Base-by-base conservation (phyloP, 257 asterid species). In the Lycium ferocissimum region DNA sequence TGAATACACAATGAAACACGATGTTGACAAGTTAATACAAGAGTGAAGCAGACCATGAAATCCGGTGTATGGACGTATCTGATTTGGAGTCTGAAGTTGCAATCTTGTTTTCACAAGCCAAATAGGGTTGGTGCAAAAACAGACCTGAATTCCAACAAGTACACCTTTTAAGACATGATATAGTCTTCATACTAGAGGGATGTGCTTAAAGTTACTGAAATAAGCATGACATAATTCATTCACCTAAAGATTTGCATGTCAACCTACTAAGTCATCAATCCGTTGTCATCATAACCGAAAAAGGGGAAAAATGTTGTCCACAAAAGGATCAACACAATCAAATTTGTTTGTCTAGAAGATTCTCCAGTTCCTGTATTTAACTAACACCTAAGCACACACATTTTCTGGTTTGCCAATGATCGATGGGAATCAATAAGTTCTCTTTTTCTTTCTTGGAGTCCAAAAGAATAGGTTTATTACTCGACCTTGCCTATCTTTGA, bases 41-140 rank as follows among this genome's bases (percentile, higher is more conserved):
- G 86, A 83, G 85, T n/a, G 59, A 85, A 73, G 65, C 96, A 80
- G 65, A 97, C 98, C 98, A 85, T 93, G 95, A 88, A 97, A 93
- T 56, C 99, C 99, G 83, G 96, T 89, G 88, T 97, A 97, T 78
- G 94, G 94, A 80, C 78, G 97, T 86, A 85, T 90, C 83, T 92
- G 89, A 89, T 83, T 93, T 72, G 98, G 96, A 82, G 94, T 92
- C 93, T 97, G 99, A 86, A 95, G 98, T 90, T 97, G 99, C 91
- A 97, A 90, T 91, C 98, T 94, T 89, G 98, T 97, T 89, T 97
- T 97, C 85, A 97, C 97, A 88, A 97, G 91, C 99, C 99, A 95
- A 86, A 97, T 78, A 85, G 99, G 99, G 91, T 97, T 95, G 86
- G 98, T 97, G 87, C 94, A 95, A 5, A 93, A 78, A 85, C 90